These are phyloP conservation scores for Nicotiana tomentosiformis DNA, from an alignment of 257 asterid genomes.

Conservation along the genomic window DNA sequence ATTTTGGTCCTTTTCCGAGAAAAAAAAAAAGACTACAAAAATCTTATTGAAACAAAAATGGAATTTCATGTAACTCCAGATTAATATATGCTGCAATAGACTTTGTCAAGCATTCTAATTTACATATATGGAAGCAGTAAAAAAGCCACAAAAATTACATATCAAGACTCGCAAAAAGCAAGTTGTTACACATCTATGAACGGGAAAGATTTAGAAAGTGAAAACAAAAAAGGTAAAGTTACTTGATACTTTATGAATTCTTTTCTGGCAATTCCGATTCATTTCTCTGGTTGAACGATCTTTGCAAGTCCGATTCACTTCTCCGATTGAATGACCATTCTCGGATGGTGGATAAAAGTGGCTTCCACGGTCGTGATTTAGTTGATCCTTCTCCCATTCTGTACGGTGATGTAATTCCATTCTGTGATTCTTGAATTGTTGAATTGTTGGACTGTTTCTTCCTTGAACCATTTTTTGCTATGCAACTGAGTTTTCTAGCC, in stretches of 20 bases:
- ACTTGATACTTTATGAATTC: neutral
- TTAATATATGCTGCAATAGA: too few species aligned
- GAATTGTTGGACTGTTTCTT: neutral
- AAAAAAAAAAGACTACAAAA: too few species aligned
- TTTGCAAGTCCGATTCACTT: slow-evolving; percentile 45
- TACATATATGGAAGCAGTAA: too few species aligned
- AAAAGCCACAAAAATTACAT: too few species aligned
- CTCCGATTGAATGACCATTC: slow-evolving; percentile 44
- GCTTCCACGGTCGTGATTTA: slow-evolving; percentile 45
- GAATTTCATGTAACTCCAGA: too few species aligned
- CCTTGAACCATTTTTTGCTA: slow-evolving; percentile 15
- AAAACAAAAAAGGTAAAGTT: neutral
- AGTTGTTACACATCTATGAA: too few species aligned
- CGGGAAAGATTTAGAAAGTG: too few species aligned
- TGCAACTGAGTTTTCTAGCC: slow-evolving; percentile 33
- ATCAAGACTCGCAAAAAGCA: too few species aligned
- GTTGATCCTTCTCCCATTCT: neutral
- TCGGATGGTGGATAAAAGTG: slow-evolving; percentile 45
- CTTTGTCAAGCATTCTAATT: too few species aligned
- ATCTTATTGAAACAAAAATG: too few species aligned
- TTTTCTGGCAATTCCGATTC: neutral
- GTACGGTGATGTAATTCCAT: neutral
- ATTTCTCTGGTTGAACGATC: neutral
- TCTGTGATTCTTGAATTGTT: neutral
- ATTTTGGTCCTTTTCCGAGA: too few species aligned